phyloP scores from a whole-genome alignment of 2,329 filamentous ascomycete species.

The Colletotrichum sp. region DNA sequence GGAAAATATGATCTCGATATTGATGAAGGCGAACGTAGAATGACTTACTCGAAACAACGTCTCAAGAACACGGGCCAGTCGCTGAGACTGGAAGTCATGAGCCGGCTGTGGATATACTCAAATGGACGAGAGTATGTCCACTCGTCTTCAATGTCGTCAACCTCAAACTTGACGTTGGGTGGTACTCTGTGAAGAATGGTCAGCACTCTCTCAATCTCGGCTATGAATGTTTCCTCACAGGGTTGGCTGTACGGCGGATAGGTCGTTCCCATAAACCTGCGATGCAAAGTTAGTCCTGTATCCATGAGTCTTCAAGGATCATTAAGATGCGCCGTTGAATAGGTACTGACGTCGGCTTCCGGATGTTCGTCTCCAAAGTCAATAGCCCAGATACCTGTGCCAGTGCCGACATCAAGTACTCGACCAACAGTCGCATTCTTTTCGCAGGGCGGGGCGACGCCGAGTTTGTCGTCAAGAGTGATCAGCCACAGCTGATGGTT shows the following conservation, averaged over 20 bases:
- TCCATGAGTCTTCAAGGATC: too few species aligned
- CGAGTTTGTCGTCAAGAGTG: background rate
- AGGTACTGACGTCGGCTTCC: background rate
- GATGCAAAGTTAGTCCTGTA: too few species aligned
- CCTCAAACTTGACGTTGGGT: conserved; percentile 48
- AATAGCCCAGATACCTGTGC: conserved; percentile 28
- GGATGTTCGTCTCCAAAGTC: conserved; percentile 34
- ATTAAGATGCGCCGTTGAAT: too few species aligned
- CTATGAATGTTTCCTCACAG: background rate
- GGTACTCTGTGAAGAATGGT: too few species aligned
- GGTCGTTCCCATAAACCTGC: conserved; percentile 31
- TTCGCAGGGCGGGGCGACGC: conserved; percentile 26
- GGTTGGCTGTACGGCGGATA: conserved; percentile 33
- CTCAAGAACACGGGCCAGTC: conserved; percentile 39
- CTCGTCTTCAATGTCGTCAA: conserved; percentile 38
- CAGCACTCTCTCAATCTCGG: conserved; percentile 24
- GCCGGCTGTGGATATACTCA: conserved; percentile 38
- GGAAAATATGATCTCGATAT: too few species aligned
- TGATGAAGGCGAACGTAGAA: too few species aligned
- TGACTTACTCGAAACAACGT: background rate
- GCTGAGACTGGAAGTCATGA: conserved; percentile 34
- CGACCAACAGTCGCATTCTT: background rate
- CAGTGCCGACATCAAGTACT: conserved; percentile 27
- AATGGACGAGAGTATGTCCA: conserved; percentile 37
- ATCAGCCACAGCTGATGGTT: background rate